These are phyloP conservation scores for Ophiosphaerella narmari DNA, from an alignment of 2,329 filamentous ascomycete species.

Conservation along the genomic window DNA sequence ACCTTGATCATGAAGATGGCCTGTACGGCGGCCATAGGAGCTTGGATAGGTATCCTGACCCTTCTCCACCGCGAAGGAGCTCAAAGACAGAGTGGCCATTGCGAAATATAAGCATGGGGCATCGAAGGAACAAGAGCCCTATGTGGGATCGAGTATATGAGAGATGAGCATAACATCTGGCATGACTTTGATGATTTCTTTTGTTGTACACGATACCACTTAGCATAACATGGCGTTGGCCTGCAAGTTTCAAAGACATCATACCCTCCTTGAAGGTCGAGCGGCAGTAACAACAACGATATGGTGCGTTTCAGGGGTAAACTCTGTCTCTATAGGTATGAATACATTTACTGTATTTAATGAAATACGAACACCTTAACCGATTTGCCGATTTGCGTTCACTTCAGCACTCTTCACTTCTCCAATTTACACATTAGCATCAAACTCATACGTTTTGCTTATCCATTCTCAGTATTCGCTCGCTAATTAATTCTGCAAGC, in stretches of 20 bases:
- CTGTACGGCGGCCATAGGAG: slow-evolving; percentile 37
- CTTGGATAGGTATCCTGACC: slow-evolving; percentile 31
- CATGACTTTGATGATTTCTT: slow-evolving; percentile 14
- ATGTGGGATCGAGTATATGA: slow-evolving; percentile 42
- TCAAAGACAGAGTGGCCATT: slow-evolving; percentile 41
- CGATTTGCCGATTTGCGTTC: no score
- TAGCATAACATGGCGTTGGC: slow-evolving; percentile 7
- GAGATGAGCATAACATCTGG: slow-evolving; percentile 5
- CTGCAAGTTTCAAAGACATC: not conserved
- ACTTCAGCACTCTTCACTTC: no score
- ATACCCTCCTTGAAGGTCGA: not conserved
- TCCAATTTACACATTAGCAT: no score
- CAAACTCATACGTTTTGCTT: no score
- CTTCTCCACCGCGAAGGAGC: slow-evolving; percentile 15
- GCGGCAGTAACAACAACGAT: not conserved
- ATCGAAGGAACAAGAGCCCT: slow-evolving; percentile 30
- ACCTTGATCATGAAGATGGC: slow-evolving; percentile 32
- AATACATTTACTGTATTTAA: no score
- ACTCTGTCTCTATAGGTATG: no score
- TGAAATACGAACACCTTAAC: no score
- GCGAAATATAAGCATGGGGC: slow-evolving; percentile 19
- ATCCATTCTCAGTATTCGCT: slow-evolving; percentile 13
- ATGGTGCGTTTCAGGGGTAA: no score
- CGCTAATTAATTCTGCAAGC: slow-evolving; percentile 37
- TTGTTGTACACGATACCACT: slow-evolving; percentile 19